Evolutionary conservation across 352 stramenopile genomes (phyloP), one percentile per base, ranked within the genome.

Genomic region (Pilasporangium apinafurcum): DNA sequence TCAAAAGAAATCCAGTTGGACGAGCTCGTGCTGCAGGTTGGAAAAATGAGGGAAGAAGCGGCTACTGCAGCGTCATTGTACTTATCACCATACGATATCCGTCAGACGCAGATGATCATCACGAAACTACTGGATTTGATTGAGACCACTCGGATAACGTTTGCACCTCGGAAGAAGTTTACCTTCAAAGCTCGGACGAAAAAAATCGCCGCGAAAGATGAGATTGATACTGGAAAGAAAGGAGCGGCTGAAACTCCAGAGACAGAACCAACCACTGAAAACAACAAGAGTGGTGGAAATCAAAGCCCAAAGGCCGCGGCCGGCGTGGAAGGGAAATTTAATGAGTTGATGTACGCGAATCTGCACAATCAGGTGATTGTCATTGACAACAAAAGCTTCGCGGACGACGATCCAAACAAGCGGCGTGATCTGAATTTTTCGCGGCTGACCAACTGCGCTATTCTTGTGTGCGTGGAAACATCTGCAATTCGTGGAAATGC

Each of bases 161-260:
- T 95, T 42, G 70, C 77, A 10, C 85, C 85, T 1, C 66, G 85
- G 28, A 93, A 92, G 56, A 92, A 91, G 49, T 95, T 95, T 24
- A 63, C 73, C 5, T 95, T 95, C 39, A 62, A 67, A 50, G 59
- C 62, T 21, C 68, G 62, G 13, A 26, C 30, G 12, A 65, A 63
- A 24, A 44, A 44, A 14, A 48, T 50, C 7, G n/a, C 34, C 1
- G 22, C 21, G 8, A 59, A 58, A 20, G 47, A 45, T 14, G 52
- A 51, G 14, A 47, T 55, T 17, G 34, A 63, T 31, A 40, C 39
- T n/a, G 47, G 33, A 24, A 42, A 27, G 22, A 27, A 34, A 5
- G 17, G 31, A 7, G 9, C 28, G 3, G 30, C 26, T 17, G 26
- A 18, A 12, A 40, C 24, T 13, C 47, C 53, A 5, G 53, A 67